Evolutionary conservation across 2,329 filamentous ascomycete species (phyloP).

Genomic region (Xylariaceae sp.): DNA sequence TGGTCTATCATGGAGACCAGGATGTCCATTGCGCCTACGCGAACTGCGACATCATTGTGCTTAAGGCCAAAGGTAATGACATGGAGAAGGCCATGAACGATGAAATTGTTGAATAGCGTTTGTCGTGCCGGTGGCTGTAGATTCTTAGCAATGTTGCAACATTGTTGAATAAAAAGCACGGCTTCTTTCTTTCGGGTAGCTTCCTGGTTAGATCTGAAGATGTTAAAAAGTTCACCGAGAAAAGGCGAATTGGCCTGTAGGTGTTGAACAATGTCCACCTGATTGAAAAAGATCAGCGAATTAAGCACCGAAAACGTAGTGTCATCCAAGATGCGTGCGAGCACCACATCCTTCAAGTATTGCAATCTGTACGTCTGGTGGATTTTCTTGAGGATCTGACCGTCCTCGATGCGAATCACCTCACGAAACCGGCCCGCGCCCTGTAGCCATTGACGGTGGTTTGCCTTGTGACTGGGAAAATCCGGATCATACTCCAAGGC

Average conservation of each 20-base stretch:
- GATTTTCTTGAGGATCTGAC: conserved; percentile 78
- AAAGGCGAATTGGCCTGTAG: conserved; percentile 77
- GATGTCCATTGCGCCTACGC: conserved; percentile 90
- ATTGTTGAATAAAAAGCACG: conserved; percentile 94
- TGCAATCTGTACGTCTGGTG: conserved; percentile 93
- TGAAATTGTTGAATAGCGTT: conserved; percentile 82
- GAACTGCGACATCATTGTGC: conserved; percentile 75
- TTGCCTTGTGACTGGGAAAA: conserved; percentile 95
- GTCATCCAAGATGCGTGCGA: conserved; percentile 93
- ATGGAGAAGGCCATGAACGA: conserved; percentile 76
- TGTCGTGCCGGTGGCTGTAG: conserved; percentile 78
- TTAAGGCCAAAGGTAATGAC: conserved; percentile 90
- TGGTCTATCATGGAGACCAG: conserved; percentile 93
- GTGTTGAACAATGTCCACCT: conserved; percentile 95
- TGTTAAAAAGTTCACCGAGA: conserved; percentile 77
- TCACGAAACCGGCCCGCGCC: conserved; percentile 91
- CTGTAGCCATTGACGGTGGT: conserved; percentile 87
- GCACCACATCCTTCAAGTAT: conserved; percentile 96
- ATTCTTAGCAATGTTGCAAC: conserved; percentile 89
- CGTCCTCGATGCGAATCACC: conserved; percentile 86
- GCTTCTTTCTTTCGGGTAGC: conserved; percentile 82
- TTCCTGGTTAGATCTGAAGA: conserved; percentile 67
- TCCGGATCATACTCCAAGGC: conserved; percentile 97
- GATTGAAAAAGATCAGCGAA: conserved; percentile 97
- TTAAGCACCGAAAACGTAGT: conserved; percentile 97